Evolutionary conservation across 2,329 filamentous ascomycete genomes (phyloP).

Genomic region (Rosellinia necatrix): DNA sequence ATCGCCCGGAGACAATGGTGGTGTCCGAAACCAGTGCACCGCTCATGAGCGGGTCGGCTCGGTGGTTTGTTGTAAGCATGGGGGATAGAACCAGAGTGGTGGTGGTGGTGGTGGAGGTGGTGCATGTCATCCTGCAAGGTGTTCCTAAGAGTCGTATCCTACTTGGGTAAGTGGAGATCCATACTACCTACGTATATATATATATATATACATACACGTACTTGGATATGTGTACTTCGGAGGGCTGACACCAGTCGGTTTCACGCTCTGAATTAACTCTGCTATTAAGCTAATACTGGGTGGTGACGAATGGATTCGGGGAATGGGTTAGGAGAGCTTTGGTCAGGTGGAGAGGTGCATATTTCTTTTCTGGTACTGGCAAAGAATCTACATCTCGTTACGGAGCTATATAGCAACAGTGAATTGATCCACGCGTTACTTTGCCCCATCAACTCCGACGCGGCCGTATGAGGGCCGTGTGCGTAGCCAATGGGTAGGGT

Average conservation of each 20-base stretch:
- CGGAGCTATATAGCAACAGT: slow-evolving; percentile 16
- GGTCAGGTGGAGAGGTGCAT: no score
- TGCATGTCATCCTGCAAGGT: slow-evolving; percentile 1
- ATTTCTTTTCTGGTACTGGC: not conserved
- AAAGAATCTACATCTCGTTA: slow-evolving; percentile 4
- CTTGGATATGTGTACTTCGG: no score
- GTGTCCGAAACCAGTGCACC: not conserved
- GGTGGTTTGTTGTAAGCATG: not conserved
- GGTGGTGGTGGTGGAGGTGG: not conserved
- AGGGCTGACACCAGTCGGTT: no score
- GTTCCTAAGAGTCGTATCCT: not conserved
- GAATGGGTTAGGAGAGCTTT: no score
- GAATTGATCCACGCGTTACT: not conserved
- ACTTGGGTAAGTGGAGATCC: slow-evolving; percentile 10
- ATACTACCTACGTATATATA: not conserved
- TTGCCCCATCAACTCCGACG: not conserved
- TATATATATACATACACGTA: not conserved
- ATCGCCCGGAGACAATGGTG: not conserved
- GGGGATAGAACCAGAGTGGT: not conserved
- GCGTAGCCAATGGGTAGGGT: not conserved
- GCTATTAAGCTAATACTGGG: no score
- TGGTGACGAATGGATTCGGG: no score
- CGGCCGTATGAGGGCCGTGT: no score
- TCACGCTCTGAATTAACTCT: no score
- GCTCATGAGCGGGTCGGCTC: not conserved